These are phyloP conservation scores for Eimeria falciformis DNA, from an alignment of 169 alveolate genomes.

Conservation along the genomic window DNA sequence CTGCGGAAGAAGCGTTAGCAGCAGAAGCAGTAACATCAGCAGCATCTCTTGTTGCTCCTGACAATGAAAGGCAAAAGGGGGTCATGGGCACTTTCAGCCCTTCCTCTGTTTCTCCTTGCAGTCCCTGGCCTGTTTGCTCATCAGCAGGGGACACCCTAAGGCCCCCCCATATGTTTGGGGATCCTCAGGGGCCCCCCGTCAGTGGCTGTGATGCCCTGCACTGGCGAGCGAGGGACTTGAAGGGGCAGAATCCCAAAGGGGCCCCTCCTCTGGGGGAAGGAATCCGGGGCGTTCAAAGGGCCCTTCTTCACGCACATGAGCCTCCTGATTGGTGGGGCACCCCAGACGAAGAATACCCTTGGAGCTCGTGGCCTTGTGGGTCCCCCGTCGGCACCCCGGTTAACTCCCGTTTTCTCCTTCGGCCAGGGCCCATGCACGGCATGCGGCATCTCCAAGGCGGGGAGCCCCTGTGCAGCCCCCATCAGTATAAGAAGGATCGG, in stretches of 20 bases:
- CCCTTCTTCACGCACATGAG: background rate
- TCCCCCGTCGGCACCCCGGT: background rate
- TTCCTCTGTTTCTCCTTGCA: background rate
- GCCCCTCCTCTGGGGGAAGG: background rate
- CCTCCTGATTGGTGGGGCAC: background rate
- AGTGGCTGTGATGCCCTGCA: too few relatives aligned
- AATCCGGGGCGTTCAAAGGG: background rate
- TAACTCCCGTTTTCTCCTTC: too few relatives aligned
- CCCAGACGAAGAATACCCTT: background rate
- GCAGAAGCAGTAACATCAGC: background rate
- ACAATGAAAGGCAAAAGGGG: background rate
- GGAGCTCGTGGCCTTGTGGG: constrained; percentile 67
- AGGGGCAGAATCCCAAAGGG: background rate
- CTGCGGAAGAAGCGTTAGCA: constrained; percentile 6
- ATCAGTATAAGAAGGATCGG: background rate
- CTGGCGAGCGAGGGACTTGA: too few relatives aligned
- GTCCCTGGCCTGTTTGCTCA: background rate
- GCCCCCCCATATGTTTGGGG: background rate
- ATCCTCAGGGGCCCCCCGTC: background rate
- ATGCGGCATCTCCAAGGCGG: too few relatives aligned
- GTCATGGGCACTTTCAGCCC: background rate
- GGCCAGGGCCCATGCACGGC: too few relatives aligned
- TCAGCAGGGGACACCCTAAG: background rate
- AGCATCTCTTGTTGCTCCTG: background rate
- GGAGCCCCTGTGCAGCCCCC: too few relatives aligned